A percentile compares a stretch with the other conserved stretches of the same genome.
Evolutionary conservation across 1,284 basidiomycete genomes (phyloP).

Genomic region (Ceratobasidium sp.): DNA sequence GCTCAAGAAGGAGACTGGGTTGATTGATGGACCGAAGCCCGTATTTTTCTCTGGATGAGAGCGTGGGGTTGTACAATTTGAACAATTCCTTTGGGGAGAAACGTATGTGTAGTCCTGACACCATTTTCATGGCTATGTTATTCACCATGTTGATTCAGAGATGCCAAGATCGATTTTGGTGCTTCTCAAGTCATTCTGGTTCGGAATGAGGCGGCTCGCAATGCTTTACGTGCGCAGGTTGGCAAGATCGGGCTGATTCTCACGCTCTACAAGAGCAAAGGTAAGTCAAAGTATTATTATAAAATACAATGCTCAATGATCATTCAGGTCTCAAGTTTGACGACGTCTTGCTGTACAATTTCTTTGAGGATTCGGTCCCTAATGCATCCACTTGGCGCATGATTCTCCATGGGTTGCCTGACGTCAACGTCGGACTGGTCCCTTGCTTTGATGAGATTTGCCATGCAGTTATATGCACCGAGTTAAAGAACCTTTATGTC

Average conservation of each 20-base stretch:
- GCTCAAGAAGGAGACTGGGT: slow-evolving; percentile 39
- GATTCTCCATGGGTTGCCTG: neutral
- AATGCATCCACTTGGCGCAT: slow-evolving; percentile 24
- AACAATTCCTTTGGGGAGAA: slow-evolving; percentile 51
- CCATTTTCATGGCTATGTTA: neutral
- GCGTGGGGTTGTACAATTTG: slow-evolving; percentile 58
- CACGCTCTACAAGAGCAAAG: slow-evolving; percentile 76
- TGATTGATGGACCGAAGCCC: slow-evolving; percentile 62
- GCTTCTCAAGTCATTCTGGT: slow-evolving; percentile 60
- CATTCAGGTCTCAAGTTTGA: slow-evolving; percentile 40
- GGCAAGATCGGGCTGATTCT: slow-evolving; percentile 71
- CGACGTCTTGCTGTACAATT: slow-evolving; percentile 42
- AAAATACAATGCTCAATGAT: neutral
- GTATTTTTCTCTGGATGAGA: slow-evolving; percentile 66
- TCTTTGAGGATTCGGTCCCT: slow-evolving; percentile 38
- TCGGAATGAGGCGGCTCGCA: slow-evolving; percentile 60
- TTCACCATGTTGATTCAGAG: slow-evolving; percentile 2
- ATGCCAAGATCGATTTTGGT: slow-evolving; percentile 39
- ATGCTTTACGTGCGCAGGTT: slow-evolving; percentile 59
- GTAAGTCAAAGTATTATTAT: slow-evolving; percentile 56
- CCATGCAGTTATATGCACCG: slow-evolving; percentile 37
- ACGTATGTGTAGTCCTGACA: neutral
- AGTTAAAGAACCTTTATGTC: slow-evolving; percentile 40
- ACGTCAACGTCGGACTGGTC: slow-evolving; percentile 15
- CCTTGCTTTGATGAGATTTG: slow-evolving; percentile 27